Evolutionary conservation across 148 eudicot species (phyloP).

Genomic region (Gaultheria prostrata): DNA sequence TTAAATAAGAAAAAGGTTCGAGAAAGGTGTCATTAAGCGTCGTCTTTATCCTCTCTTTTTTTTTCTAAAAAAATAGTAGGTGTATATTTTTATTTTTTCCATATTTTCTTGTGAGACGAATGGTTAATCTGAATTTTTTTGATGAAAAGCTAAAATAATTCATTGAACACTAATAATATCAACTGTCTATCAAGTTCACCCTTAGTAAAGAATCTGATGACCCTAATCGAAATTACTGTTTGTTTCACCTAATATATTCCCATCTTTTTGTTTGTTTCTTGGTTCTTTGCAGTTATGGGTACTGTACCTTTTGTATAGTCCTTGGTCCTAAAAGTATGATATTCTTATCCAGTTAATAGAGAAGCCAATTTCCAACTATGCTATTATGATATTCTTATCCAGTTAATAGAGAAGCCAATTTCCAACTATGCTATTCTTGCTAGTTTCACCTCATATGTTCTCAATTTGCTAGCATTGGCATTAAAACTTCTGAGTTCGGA

Average conservation of each 20-base stretch:
- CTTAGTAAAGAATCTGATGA: not conserved
- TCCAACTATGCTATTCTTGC: not conserved
- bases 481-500: not conserved
- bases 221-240: not conserved
- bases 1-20: not conserved
- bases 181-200: not conserved
- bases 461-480: not conserved
- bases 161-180: not conserved
- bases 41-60: not conserved
- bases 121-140: not conserved
- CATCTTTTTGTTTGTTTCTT: not conserved
- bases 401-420: not conserved
- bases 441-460: not conserved
- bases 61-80: not conserved
- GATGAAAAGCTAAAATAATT: not conserved
- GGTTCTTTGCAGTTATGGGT: not conserved
- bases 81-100: not conserved
- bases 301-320: not conserved
- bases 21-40: not conserved
- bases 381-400: not conserved
- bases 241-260: not conserved
- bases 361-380: not conserved
- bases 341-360: not conserved
- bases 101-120: not conserved
- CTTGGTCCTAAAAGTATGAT: constrained; percentile 3